Base-by-base conservation (phyloP, 1,139 yeast species). In the Lodderomyces oxycetoniae region DNA sequence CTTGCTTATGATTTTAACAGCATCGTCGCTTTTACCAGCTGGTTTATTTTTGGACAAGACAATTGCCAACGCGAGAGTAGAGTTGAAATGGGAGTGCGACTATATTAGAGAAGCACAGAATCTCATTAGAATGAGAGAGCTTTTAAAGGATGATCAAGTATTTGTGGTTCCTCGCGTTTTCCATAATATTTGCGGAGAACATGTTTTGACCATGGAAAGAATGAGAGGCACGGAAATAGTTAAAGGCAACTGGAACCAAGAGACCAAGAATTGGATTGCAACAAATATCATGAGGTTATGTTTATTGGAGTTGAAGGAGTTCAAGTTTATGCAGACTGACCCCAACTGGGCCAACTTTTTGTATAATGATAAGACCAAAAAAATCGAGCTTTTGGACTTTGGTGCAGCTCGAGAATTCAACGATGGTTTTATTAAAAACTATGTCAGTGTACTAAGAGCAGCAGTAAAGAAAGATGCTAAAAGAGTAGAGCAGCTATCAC, bases 261-360 rank as follows among this genome's bases (percentile, higher is more conserved):
- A 73, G 12, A 76, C 84, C 12, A 80, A 74, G 42, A 69, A 89
- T 58, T 82, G 83, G 77, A 81, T 91, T 40, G 95, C 95, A 9
- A 75, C 87, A 6, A 74, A 82, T 48, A 79, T 91, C 40, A 84
- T 93, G 96, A 73, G 87, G 44, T 68, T 91, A 31, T 88, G 96
- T 51, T 65, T 91, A 33, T 66, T 75, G 47, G 99, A 91, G 59
- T 83, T 93, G 52, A 87, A 87, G 21, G 67, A 75, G 47, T 89
- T 83, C 65, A 75, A 74, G 50, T 91, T 83, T 61, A 91, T 91
- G 99, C 99, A 91, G 61, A 89, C 98, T 1, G 99, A 91, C 60
- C 99, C 99, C 31, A 91, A 91, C 60, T 93, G 98, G 98, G 97
- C 98, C 33, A 91, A 91, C 57, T 93, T 93, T 61, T 63, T 93